Conservation (phyloP, 352 stramenopile species). For the Pythium chondricola region DNA sequence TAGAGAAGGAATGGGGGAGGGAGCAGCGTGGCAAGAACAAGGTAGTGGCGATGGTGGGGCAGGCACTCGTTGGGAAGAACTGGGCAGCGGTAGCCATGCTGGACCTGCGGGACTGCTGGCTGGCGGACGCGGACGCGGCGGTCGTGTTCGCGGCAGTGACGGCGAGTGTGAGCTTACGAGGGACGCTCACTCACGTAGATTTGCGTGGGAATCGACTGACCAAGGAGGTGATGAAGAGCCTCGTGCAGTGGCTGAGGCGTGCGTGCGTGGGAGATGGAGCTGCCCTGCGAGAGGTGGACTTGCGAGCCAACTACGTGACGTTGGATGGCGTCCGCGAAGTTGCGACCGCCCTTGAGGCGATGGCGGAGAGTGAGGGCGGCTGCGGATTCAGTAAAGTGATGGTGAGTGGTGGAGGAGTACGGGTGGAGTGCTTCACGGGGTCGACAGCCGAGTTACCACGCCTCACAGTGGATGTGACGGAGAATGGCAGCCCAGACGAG, state of each 20-base stretch:
- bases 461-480: slow-evolving; percentile 42
- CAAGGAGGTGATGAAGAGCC: slow-evolving; percentile 28
- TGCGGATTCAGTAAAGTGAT: slow-evolving; percentile 28
- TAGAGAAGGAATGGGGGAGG: slow-evolving; percentile 33
- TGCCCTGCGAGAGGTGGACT: too few species aligned
- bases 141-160: slow-evolving; percentile 38
- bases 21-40: slow-evolving; percentile 42
- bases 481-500: slow-evolving; percentile 36
- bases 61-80: slow-evolving; percentile 17
- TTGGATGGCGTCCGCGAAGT: slow-evolving; percentile 54
- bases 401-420: slow-evolving; percentile 37
- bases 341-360: slow-evolving; percentile 36
- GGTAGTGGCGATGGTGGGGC: slow-evolving; percentile 30
- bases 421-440: slow-evolving; percentile 39
- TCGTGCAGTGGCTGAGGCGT: slow-evolving; percentile 23
- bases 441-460: slow-evolving; percentile 13
- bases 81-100: slow-evolving; percentile 9
- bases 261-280: too few species aligned
- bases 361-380: slow-evolving; percentile 7
- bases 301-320: slow-evolving; percentile 68
- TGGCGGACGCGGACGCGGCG: slow-evolving; percentile 42
- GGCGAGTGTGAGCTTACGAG: slow-evolving; percentile 5
- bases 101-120: slow-evolving; percentile 44
- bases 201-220: slow-evolving; percentile 57
- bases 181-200: slow-evolving; percentile 31